A percentile compares a stretch with the other conserved stretches of the same genome.
Conservation (phyloP, 176 grass and related monocot species). For the Cenchrus americanus region DNA sequence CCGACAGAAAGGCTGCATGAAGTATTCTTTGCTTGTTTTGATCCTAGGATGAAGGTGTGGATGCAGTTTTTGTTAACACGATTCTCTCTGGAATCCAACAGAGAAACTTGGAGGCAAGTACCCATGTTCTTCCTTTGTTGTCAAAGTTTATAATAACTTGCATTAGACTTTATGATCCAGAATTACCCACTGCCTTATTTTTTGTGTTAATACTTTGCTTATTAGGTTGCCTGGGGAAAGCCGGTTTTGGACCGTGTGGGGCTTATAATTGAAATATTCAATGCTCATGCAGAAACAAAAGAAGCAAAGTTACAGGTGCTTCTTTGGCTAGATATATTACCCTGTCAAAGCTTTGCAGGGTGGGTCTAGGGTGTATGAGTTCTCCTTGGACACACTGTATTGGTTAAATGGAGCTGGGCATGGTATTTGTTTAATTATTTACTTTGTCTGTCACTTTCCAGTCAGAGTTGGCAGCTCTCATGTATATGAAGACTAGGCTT, state of each 20-base stretch:
- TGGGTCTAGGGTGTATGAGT: conserved; percentile 6
- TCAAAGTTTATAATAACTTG: conserved; percentile 8
- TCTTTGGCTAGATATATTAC: conserved; percentile 33
- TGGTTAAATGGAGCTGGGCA: conserved; percentile 28
- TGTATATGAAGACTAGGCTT: conserved; percentile 96
- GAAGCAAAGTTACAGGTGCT: conserved; percentile 94
- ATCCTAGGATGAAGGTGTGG: conserved; percentile 63
- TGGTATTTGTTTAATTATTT: conserved; percentile 36
- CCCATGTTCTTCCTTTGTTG: not conserved
- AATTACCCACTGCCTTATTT: not conserved
- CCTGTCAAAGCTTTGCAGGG: not conserved
- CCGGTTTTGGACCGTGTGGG: conserved; percentile 91
- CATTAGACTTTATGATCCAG: conserved; percentile 3
- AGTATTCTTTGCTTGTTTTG: conserved; percentile 24
- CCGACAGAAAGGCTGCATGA: conserved; percentile 5
- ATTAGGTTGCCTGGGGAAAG: conserved; percentile 71
- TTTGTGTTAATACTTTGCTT: conserved; percentile 36
- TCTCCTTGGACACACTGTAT: conserved; percentile 1
- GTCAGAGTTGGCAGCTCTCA: conserved; percentile 94
- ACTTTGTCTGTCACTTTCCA: conserved; percentile 44
- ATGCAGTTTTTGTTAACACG: conserved; percentile 95
- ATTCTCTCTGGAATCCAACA: conserved; percentile 92
- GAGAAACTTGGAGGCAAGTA: conserved; percentile 90
- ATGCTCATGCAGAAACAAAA: conserved; percentile 97
- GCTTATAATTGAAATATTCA: conserved; percentile 98